Base-by-base conservation (phyloP, 306 rosid species). In the Trifolium fragiferum region DNA sequence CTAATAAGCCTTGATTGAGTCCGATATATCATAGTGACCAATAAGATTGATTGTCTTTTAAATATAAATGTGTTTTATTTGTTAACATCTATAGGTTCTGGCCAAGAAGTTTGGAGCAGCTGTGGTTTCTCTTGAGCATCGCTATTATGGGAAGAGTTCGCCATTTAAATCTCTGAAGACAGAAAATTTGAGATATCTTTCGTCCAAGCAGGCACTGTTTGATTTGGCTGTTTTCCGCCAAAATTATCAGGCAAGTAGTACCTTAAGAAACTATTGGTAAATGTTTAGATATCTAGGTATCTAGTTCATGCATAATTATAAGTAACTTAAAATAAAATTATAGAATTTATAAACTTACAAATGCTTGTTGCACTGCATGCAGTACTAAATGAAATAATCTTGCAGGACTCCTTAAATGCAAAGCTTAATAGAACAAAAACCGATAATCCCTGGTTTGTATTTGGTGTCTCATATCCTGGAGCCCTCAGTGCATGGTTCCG, bases 401-500 rank as follows among this genome's bases (percentile, higher is more conserved):
- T 74, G 71, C 69, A 93, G 97, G 87, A 85, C 10, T 89, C 91
- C 51, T 77, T 91, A 76, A 87, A 88, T 84, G 15, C 53, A 76
- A 91, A 84, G 86, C 78, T 87, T 66, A 86, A 86, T 49, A 83
- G 78, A 84, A 55, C 78, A 41, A 82, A 89, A 23, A 70, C 37
- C 50, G 92, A 88, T 67, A 91, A 89, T 69, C 85, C 91, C 2
- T 93, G 98, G 98, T 93, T 93, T 10, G 55, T 87, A n/a, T 85
- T 91, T 43, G 98, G 98, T 37, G 70, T 82, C 65, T 93, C 98
- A 2, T 93, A 93, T 64, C 19, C 98, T 1, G 98, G 98, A 71
- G 98, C 98, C 71, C 93, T 93, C 62, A 93, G 98, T 77, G 98
- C 98, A 7, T 93, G 98, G 98, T 93, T 93, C 75, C 93, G 96